Evolutionary conservation across 1,139 yeast genomes (phyloP).

Genomic region (Saccharomyces hybrid): DNA sequence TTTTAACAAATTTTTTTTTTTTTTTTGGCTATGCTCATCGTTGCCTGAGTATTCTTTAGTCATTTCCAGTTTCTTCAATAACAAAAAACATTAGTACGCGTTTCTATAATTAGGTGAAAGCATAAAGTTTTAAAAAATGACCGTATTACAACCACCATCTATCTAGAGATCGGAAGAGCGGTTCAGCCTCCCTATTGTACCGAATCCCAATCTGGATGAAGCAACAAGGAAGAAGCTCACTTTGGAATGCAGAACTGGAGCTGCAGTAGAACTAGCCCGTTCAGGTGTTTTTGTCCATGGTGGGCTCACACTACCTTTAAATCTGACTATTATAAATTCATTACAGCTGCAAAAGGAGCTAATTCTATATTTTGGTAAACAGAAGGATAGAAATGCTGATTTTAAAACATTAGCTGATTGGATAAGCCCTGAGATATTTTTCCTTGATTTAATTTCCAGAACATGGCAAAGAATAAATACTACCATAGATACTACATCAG

Average conservation of each 20-base stretch:
- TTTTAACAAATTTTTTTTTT: background rate
- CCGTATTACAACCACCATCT: constrained; percentile 32
- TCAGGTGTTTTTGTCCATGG: constrained; percentile 58
- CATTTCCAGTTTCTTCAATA: background rate
- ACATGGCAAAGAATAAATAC: constrained; percentile 43
- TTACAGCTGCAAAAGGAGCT: constrained; percentile 28
- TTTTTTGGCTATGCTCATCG: constrained; percentile 1
- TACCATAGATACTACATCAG: constrained; percentile 9
- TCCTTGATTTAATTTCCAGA: constrained; percentile 48
- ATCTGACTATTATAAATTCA: constrained; percentile 35
- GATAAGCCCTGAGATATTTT: constrained; percentile 50
- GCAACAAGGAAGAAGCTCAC: constrained; percentile 17
- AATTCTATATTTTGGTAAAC: constrained; percentile 21
- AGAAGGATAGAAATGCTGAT: constrained; percentile 12
- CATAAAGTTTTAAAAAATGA: constrained; percentile 21
- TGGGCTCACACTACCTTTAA: constrained; percentile 57
- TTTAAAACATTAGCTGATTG: constrained; percentile 34
- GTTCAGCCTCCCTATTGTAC: constrained; percentile 26
- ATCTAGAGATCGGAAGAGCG: no score
- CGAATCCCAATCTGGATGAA: constrained; percentile 11
- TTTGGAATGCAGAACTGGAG: constrained; percentile 60
- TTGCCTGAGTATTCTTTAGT: background rate
- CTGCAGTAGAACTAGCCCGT: constrained; percentile 48
- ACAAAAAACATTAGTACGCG: background rate
- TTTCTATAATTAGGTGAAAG: background rate